phyloP scores from a whole-genome alignment of 495 filamentous ascomycete genomes.

The Hyaloscypha variabilis region DNA sequence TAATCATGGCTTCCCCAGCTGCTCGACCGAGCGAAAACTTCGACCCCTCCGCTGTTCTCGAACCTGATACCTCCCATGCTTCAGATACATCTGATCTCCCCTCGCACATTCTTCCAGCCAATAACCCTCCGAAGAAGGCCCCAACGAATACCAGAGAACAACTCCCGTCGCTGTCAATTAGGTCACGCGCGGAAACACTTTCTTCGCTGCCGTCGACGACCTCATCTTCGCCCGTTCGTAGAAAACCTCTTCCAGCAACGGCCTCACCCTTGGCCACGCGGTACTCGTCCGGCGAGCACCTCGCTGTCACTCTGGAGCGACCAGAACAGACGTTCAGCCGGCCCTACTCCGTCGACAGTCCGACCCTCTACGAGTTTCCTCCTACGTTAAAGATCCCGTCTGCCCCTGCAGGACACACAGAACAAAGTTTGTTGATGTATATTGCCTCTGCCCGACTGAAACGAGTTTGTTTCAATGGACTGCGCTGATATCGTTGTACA shows the following conservation, averaged over 20 bases:
- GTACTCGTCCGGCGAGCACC: slow-evolving; percentile 48
- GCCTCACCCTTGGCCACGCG: slow-evolving; percentile 52
- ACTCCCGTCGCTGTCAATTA: slow-evolving; percentile 18
- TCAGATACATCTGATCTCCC: slow-evolving; percentile 28
- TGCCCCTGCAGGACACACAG: slow-evolving; percentile 11
- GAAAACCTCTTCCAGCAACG: slow-evolving; percentile 56
- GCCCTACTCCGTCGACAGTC: slow-evolving; percentile 55
- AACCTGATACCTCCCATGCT: slow-evolving; percentile 30
- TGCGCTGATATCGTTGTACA: slow-evolving; percentile 25
- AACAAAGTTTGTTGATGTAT: slow-evolving; percentile 22
- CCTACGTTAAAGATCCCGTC: slow-evolving; percentile 21
- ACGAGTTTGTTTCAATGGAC: slow-evolving; percentile 16
- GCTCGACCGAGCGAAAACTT: slow-evolving; percentile 5
- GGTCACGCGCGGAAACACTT: slow-evolving; percentile 21
- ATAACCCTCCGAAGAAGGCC: neutral
- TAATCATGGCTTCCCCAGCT: slow-evolving; percentile 29
- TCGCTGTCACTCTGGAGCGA: slow-evolving; percentile 39
- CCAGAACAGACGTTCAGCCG: slow-evolving; percentile 52
- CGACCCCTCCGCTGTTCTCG: slow-evolving; percentile 17
- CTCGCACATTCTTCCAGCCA: slow-evolving; percentile 11
- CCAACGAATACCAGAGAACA: neutral
- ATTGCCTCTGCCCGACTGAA: slow-evolving; percentile 16
- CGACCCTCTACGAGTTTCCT: slow-evolving; percentile 59
- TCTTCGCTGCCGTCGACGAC: slow-evolving; percentile 27
- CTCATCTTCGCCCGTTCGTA: slow-evolving; percentile 40